Evolutionary conservation across 192 early-diverging fungal species (phyloP), one percentile per base, ranked within the genome.

Genomic region (Coemansia javaensis): DNA sequence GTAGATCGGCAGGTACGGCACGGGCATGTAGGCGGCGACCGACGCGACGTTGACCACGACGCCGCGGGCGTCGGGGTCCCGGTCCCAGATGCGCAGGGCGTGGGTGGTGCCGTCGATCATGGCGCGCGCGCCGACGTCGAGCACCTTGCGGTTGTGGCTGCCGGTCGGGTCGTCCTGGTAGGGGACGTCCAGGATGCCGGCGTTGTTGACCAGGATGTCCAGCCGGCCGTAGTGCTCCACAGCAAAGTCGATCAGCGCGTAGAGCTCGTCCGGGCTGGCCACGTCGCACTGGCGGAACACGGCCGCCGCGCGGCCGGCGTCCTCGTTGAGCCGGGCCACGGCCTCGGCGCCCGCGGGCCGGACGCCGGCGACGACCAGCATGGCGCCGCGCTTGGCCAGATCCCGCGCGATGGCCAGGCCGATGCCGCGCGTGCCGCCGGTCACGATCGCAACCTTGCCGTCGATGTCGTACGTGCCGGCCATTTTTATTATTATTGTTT

Each of bases 1-100:
- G 56, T 90, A 90, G 17, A 82, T 79, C 8, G 88, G 81, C 35
- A 78, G 73, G 32, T 51, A 51, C 9, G 53, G 33, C 22, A 77
- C 23, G 1, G 77, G 73, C 31, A 53, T 44, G n/a, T 81, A 59
- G 0, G 79, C 85, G 1, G 88, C 85, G 20, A 80, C 50, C 1
- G 84, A 86, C 7, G 84, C 83, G 9, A 82, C 77, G 49, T 85
- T 91, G 32, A 90, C 53, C 3, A 87, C 78, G 3, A 86, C 76
- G 2, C 84, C 86, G 5, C 57, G 65, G 13, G 67, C 48, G 6
- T 13, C 16, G 11, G 37, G 18, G 3, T 73, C 57, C 14, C 68
- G 57, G 15, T 62, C 43, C 63, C 88, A 68, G 24, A 77, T 55
- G 17, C 79, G 55, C 17, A 87, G 44, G 0, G 81, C 89, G 12